phyloP scores from a whole-genome alignment of 2,329 filamentous ascomycete species.

The Aspergillus ustus region DNA sequence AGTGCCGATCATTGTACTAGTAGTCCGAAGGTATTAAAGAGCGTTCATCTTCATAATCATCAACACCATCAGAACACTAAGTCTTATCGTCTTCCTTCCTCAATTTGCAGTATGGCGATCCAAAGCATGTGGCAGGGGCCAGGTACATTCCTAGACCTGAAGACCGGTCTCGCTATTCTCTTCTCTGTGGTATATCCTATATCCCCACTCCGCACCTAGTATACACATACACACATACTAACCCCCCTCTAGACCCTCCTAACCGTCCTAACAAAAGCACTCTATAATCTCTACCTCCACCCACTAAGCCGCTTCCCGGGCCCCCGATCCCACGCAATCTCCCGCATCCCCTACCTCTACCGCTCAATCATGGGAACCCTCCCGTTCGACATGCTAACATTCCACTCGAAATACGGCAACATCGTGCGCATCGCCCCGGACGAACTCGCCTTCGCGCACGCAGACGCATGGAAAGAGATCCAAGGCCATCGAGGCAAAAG shows the following conservation, averaged over 20 bases:
- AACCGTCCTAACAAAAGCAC: neutral
- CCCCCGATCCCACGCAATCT: constrained; percentile 11
- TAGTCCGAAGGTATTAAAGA: no score
- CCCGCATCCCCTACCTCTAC: constrained; percentile 3
- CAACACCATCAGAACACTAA: no score
- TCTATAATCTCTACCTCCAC: constrained; percentile 13
- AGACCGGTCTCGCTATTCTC: no score
- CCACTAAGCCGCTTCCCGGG: constrained; percentile 17
- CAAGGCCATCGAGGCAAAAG: constrained; percentile 31
- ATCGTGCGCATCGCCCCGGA: constrained; percentile 48
- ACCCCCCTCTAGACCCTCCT: neutral
- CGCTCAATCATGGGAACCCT: neutral
- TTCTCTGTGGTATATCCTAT: no score
- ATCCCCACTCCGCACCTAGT: neutral
- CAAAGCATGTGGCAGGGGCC: no score
- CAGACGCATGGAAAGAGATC: constrained; percentile 40
- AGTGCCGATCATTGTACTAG: no score
- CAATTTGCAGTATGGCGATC: no score
- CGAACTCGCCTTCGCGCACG: constrained; percentile 41
- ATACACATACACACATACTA: neutral
- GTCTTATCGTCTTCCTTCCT: no score
- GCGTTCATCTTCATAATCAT: no score
- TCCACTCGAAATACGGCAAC: constrained; percentile 34
- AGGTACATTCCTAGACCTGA: no score
- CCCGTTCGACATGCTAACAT: constrained; percentile 20